Base-by-base conservation (phyloP, 108 stramenopile genomes). In the Fragilaria crotonensis region DNA sequence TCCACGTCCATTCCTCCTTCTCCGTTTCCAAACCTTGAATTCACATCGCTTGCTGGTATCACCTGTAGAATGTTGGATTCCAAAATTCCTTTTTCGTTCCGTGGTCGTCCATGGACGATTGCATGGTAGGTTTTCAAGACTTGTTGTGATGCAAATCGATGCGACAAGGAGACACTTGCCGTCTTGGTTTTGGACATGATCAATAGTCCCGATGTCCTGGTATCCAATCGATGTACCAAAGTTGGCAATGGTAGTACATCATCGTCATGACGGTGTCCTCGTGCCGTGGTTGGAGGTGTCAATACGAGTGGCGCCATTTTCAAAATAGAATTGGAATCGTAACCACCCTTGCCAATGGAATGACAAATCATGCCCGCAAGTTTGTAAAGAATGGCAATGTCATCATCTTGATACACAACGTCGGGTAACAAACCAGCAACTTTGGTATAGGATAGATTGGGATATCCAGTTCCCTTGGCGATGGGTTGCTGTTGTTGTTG, bases 161-260 rank as follows among this genome's bases (percentile, higher is more conserved):
- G 19, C 4, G 45, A 46, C 22, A 46, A 46, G 4, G 19, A 2
- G 45, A 46, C 45, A 46, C 20, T 21, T 4, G 45, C 45, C 19
- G 45, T n/a, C 22, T 46, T 46, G 45, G 45, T 46, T 46, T 46
- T 46, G 45, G 45, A 19, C 2, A 46, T 46, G 22, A 46, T 21
- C 2, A 46, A 21, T 21, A 46, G 45, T 3, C 45, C 45, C 45
- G 45, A 46, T 21, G 45, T 46, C 22, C 45, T 21, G 19, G 45
- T 21, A 46, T 46, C 45, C 45, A 46, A 46, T 46, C 45, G 19
- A 46, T 46, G 45, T 3, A 46, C 45, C 19, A 2, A 1, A 2
- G 22, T 21, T 21, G 45, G 45, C 45, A 19, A 46, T 1, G 20
- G 45, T 21, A 46, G 22, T 2, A 21, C 45, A 21, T 46, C 22